Evolutionary conservation across 1,139 yeast genomes (phyloP).

Genomic region (Casaregolazyma lundiana): DNA sequence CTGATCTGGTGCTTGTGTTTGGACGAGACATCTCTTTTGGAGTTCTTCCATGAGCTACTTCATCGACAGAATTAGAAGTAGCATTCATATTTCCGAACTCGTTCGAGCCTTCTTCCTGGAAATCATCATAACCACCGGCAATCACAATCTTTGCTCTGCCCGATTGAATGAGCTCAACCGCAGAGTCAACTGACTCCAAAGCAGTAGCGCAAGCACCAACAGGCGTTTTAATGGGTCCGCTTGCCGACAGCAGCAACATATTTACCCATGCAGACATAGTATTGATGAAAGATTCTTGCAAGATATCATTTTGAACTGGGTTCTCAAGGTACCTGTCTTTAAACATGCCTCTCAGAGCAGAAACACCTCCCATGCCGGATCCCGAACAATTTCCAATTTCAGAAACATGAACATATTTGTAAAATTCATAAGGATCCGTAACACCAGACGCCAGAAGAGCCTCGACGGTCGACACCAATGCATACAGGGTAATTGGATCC

Average conservation of each 20-base stretch:
- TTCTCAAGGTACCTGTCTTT: slow-evolving; percentile 86
- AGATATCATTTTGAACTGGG: slow-evolving; percentile 93
- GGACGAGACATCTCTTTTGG: slow-evolving; percentile 99
- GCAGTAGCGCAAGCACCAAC: slow-evolving; percentile 99
- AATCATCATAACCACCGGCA: slow-evolving; percentile 98
- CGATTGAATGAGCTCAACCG: slow-evolving; percentile 85
- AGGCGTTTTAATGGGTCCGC: slow-evolving; percentile 98
- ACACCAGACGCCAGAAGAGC: slow-evolving; percentile 91
- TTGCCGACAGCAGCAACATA: slow-evolving; percentile 93
- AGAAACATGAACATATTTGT: slow-evolving; percentile 95
- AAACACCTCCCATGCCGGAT: slow-evolving; percentile 99
- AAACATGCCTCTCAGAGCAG: slow-evolving; percentile 96
- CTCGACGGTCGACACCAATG: slow-evolving; percentile 90
- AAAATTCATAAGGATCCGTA: slow-evolving; percentile 97
- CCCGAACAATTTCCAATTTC: slow-evolving; percentile 99
- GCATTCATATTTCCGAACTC: slow-evolving; percentile 99
- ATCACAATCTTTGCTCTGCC: slow-evolving; percentile 95
- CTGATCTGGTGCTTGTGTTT: slow-evolving; percentile 89
- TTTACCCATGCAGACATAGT: slow-evolving; percentile 99
- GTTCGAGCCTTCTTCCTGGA: slow-evolving; percentile 98
- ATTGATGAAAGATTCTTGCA: slow-evolving; percentile 97
- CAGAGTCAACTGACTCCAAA: slow-evolving; percentile 92
- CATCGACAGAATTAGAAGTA: slow-evolving; percentile 82
- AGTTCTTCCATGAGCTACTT: slow-evolving; percentile 92
- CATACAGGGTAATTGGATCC: slow-evolving; percentile 90